A percentile compares a stretch with the other conserved stretches of the same genome.
These are phyloP conservation scores for Chrysanthemum makinoi DNA, from an alignment of 129 eudicot genomes.

Conservation along the genomic window DNA sequence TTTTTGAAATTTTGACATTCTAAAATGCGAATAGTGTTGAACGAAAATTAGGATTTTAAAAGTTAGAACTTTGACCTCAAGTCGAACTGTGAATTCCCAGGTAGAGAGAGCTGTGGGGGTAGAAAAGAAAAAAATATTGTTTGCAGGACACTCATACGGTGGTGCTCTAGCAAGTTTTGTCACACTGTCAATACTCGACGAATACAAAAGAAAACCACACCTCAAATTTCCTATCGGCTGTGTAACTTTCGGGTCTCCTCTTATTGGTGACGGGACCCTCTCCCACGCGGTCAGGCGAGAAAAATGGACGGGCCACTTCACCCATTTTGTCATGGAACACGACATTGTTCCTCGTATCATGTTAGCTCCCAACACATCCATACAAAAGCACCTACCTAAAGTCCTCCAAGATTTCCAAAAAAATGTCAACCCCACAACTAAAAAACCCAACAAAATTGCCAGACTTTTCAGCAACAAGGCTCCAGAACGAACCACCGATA, in stretches of 20 bases:
- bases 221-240: slow-evolving; percentile 13
- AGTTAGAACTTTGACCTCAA: slow-evolving; percentile 2
- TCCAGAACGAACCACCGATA: background rate
- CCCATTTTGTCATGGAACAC: slow-evolving; percentile 57
- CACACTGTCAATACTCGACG: slow-evolving; percentile 72
- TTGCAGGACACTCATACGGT: slow-evolving; percentile 76
- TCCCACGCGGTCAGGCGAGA: slow-evolving; percentile 62
- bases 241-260: slow-evolving; percentile 69
- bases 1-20: no score
- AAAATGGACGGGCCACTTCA: slow-evolving; percentile 57
- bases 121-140: slow-evolving; percentile 47
- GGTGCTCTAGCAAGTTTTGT: slow-evolving; percentile 69
- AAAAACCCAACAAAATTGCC: background rate
- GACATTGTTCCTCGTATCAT: slow-evolving; percentile 73
- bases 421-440: slow-evolving; percentile 26
- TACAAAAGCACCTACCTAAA: slow-evolving; percentile 34
- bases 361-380: slow-evolving; percentile 58
- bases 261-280: slow-evolving; percentile 48
- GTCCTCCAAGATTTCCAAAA: slow-evolving; percentile 39
- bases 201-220: slow-evolving; percentile 28
- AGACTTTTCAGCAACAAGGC: background rate
- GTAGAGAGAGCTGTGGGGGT: slow-evolving; percentile 51
- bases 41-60: background rate
- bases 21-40: no score
- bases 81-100: slow-evolving; percentile 37